phyloP scores from a whole-genome alignment of 495 filamentous ascomycete species.

The Aspergillus haitiensis region DNA sequence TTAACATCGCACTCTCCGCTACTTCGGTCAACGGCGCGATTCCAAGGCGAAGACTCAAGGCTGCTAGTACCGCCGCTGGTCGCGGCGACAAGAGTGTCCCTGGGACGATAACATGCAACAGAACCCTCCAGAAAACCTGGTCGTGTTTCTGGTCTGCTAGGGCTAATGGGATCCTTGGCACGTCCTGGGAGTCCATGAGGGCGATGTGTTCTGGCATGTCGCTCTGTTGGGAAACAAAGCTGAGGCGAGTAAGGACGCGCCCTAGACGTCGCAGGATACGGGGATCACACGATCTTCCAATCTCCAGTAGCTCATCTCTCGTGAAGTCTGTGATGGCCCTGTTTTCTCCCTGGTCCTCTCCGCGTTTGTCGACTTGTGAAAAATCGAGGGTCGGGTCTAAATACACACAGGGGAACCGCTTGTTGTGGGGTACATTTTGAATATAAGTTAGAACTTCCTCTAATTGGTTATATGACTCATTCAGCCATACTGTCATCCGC shows the following conservation, averaged over 20 bases:
- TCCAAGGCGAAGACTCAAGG: conserved; percentile 44
- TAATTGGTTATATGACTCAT: conserved; percentile 46
- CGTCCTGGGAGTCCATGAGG: conserved; percentile 21
- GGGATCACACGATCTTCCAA: conserved; percentile 46
- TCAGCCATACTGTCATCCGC: conserved; percentile 44
- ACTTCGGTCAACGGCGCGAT: conserved; percentile 36
- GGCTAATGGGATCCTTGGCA: conserved; percentile 39
- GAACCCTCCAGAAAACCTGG: conserved; percentile 42
- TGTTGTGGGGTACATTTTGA: conserved; percentile 37
- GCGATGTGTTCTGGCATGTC: conserved; percentile 45
- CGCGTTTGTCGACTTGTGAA: not conserved
- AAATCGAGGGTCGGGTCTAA: conserved; percentile 47
- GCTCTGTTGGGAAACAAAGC: conserved; percentile 34
- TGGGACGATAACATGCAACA: conserved; percentile 44
- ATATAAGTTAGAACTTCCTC: conserved; percentile 45
- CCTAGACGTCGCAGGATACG: conserved; percentile 42
- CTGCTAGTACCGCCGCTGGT: conserved; percentile 46
- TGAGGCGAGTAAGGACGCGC: conserved; percentile 42
- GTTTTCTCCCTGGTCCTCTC: conserved; percentile 11
- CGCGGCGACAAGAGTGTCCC: conserved; percentile 44
- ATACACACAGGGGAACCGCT: conserved; percentile 53
- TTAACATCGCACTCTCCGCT: conserved; percentile 40
- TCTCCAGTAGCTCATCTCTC: conserved; percentile 47
- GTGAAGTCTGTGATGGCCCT: conserved; percentile 29
- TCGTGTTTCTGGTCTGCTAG: conserved; percentile 32